Conservation (phyloP, 306 rosid species). For the Dalbergia cochinchinensis region DNA sequence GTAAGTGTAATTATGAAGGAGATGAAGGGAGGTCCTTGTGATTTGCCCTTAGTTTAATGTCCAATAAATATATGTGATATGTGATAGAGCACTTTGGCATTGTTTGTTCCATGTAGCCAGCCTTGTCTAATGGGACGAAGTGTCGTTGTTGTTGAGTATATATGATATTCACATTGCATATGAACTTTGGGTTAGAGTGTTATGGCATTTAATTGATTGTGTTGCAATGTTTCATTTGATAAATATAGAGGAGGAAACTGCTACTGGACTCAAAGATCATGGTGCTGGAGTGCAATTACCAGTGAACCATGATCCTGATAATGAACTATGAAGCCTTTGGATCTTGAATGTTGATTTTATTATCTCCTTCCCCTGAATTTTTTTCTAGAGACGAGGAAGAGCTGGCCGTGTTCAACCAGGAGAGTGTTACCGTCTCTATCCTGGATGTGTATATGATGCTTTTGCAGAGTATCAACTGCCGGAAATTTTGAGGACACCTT, state of each 20-base stretch:
- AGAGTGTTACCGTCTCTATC: conserved; percentile 93
- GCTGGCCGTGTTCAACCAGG: conserved; percentile 99
- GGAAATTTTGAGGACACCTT: conserved; percentile 96
- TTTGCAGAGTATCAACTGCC: conserved; percentile 93
- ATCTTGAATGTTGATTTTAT: conserved; percentile 24
- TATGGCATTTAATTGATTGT: not conserved
- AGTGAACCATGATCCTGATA: conserved; percentile 21
- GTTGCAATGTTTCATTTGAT: not conserved
- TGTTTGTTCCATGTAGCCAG: too few relatives aligned
- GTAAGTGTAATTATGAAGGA: too few relatives aligned
- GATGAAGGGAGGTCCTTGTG: too few relatives aligned
- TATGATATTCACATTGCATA: not conserved
- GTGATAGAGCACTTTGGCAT: too few relatives aligned
- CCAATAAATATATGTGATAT: conserved; percentile 10
- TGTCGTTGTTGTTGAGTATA: too few relatives aligned
- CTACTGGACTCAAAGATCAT: not conserved
- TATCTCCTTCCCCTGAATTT: conserved; percentile 17
- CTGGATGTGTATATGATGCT: conserved; percentile 83
- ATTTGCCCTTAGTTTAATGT: not conserved
- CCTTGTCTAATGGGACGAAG: too few relatives aligned
- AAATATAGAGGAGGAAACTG: not conserved
- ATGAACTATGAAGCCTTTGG: conserved; percentile 33
- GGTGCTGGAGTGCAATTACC: not conserved
- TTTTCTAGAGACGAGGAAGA: conserved; percentile 94
- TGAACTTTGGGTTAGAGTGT: not conserved